A percentile compares a stretch with the other conserved stretches of the same genome.
Evolutionary conservation across 2,329 filamentous ascomycete genomes (phyloP).

Genomic region (Diplodia scrobiculata): DNA sequence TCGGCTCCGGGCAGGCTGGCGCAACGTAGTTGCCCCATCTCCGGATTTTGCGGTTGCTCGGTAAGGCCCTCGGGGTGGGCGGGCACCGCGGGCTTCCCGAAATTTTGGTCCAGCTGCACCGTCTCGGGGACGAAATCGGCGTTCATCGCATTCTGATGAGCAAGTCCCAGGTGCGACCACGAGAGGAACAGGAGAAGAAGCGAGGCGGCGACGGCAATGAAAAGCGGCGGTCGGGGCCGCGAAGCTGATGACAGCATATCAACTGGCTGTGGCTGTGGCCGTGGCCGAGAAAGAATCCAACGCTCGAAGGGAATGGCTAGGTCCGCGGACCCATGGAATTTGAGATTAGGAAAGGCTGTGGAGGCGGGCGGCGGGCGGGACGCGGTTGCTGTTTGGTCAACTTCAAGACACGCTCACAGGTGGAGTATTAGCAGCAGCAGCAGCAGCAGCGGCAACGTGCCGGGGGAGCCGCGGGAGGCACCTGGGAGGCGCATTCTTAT

Average conservation of each 20-base stretch:
- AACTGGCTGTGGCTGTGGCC: neutral
- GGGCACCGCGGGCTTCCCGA: constrained; percentile 17
- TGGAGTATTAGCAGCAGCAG: constrained; percentile 3
- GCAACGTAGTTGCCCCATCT: constrained; percentile 32
- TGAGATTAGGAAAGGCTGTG: neutral
- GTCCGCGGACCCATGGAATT: constrained; percentile 3
- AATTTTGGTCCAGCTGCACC: constrained; percentile 26
- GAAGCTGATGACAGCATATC: constrained; percentile 24
- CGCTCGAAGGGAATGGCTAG: neutral
- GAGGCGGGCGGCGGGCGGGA: constrained; percentile 1
- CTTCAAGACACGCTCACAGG: neutral
- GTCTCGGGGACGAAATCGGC: constrained; percentile 26
- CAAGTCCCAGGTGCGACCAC: constrained; percentile 22
- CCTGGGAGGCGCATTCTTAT: constrained; percentile 7
- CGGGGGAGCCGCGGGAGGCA: constrained; percentile 1
- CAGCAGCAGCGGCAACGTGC: neutral
- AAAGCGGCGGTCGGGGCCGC: constrained; percentile 23
- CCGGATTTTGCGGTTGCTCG: neutral
- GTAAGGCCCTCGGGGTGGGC: constrained; percentile 14
- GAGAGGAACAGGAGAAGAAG: constrained; percentile 19
- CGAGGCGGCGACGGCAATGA: constrained; percentile 28
- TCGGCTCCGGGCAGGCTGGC: constrained; percentile 45
- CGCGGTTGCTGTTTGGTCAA: neutral
- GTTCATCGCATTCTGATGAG: constrained; percentile 17
- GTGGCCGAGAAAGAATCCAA: neutral